Base-by-base conservation (phyloP, 768 basidiomycete species). In the Agaricus subrufescens region DNA sequence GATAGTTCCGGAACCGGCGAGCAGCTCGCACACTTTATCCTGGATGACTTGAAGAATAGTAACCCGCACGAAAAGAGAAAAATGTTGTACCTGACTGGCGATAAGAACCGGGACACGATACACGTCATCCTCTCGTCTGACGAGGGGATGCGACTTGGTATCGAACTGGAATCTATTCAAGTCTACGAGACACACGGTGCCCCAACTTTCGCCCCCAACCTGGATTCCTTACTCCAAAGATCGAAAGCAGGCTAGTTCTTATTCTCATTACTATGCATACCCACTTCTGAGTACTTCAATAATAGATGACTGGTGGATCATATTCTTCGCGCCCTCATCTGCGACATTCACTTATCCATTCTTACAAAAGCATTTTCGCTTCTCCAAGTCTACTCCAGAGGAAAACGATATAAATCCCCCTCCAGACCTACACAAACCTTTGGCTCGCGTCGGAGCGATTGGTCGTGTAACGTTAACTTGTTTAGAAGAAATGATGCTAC, bases 101-200 rank as follows among this genome's bases (percentile, higher is more conserved):
- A 94, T 77, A 95, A 94, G 74, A 92, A 90, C 57, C 75, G 82
- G 15, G 89, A 91, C 59, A 85, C 81, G 0, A 68, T 94, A 1
- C 70, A 81, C 0, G 70, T 59, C 14, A 74, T 85, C 8, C 70
- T 94, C 38, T 50, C 43, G 11, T 38, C 48, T 3, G 23, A 50
- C 6, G 34, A 44, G n/a, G 48, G 2, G 4, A 55, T 59, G 0
- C 72, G 71, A 0, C 78, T 71, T 0, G 74, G 74, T 1, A 65
- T 89, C 1, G 61, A 61, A 34, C 65, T 89, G 30, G 71, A 75
- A 3, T 57, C 74, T 11, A 61, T 91, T 10, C 80, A 87, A 65
- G 89, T 90, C 8, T 94, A 94, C 62, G 76, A 75, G 62, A 93
- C 91, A 31, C 75, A 70, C 40, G 81, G 80, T 1, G 83, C 84